A percentile compares a stretch with the other conserved stretches of the same genome.
Conservation (phyloP, 192 early-diverging fungal species). For the Powellomyces hirtus region DNA sequence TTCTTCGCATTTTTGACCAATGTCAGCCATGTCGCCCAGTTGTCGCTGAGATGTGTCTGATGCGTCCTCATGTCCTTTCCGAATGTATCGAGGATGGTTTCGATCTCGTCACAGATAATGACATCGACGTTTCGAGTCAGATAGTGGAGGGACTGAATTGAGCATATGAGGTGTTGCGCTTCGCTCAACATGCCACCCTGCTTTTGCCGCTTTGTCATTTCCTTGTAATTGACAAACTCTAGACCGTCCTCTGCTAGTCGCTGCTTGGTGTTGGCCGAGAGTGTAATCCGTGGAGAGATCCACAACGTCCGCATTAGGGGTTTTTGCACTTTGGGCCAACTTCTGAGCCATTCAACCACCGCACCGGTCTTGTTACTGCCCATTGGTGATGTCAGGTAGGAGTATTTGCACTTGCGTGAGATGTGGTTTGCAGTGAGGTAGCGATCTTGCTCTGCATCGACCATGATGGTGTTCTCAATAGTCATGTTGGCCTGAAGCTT, state of each 20-base stretch:
- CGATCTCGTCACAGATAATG: slow-evolving; percentile 8
- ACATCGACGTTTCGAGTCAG: slow-evolving; percentile 1
- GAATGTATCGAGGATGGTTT: slow-evolving; percentile 16
- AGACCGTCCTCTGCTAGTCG: not conserved
- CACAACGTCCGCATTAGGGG: not conserved
- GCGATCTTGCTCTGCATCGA: not conserved
- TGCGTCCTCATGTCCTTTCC: not conserved
- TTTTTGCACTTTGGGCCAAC: not conserved
- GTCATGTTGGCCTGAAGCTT: not conserved
- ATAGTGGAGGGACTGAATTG: slow-evolving; percentile 24
- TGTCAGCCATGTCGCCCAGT: not conserved
- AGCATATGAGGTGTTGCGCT: slow-evolving; percentile 7
- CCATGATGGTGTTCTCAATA: not conserved
- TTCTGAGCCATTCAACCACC: not conserved
- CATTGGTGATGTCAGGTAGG: slow-evolving; percentile 10
- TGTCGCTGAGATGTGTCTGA: not conserved
- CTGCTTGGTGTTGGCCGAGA: slow-evolving; percentile 2
- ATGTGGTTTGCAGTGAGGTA: not conserved
- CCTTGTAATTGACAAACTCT: slow-evolving; percentile 11
- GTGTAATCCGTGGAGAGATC: slow-evolving; percentile 19
- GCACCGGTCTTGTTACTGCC: slow-evolving; percentile 18
- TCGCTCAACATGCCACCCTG: not conserved
- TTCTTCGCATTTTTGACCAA: slow-evolving; percentile 1
- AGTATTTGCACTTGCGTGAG: not conserved
- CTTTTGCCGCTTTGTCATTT: not conserved